phyloP scores from a whole-genome alignment of 1,284 basidiomycete genomes.

The Vanrija sp. region DNA sequence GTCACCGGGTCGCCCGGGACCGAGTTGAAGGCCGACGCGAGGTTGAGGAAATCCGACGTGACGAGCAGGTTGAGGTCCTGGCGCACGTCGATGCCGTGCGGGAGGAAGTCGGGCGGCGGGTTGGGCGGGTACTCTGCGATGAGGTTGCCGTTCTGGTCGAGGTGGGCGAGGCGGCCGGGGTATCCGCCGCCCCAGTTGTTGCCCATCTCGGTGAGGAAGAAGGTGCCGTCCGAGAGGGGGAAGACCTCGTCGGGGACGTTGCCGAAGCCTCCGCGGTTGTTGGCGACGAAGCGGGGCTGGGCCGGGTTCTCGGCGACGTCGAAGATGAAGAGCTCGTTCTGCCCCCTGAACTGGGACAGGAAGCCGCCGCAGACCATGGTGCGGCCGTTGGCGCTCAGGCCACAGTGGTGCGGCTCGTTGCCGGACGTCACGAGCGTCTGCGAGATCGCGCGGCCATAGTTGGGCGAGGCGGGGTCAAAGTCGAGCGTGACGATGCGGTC shows the following conservation, averaged over 20 bases:
- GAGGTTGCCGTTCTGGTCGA: slow-evolving; percentile 9
- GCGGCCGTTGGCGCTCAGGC: slow-evolving; percentile 1
- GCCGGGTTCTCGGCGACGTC: slow-evolving; percentile 9
- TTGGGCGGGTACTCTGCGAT: slow-evolving; percentile 10
- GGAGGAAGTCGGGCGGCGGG: slow-evolving; percentile 8
- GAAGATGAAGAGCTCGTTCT: slow-evolving; percentile 13
- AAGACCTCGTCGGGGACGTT: slow-evolving; percentile 15
- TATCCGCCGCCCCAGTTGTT: slow-evolving; percentile 1
- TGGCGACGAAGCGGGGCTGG: slow-evolving; percentile 1
- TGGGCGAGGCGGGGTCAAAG: slow-evolving; percentile 9
- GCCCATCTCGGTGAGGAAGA: slow-evolving; percentile 17
- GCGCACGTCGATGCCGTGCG: slow-evolving; percentile 15
- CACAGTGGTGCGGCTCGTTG: slow-evolving; percentile 20
- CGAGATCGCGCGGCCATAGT: slow-evolving; percentile 9
- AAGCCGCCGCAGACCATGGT: slow-evolving; percentile 13
- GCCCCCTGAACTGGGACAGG: slow-evolving; percentile 10
- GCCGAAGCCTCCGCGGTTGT: background rate
- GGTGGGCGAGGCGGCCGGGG: slow-evolving; percentile 6
- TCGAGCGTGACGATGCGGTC: slow-evolving; percentile 17
- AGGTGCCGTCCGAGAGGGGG: slow-evolving; percentile 7
- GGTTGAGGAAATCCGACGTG: slow-evolving; percentile 13
- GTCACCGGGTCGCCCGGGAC: slow-evolving; percentile 1
- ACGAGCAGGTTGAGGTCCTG: slow-evolving; percentile 15
- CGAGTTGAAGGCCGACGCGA: slow-evolving; percentile 4
- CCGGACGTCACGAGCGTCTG: slow-evolving; percentile 3